Evolutionary conservation across 495 filamentous ascomycete genomes (phyloP), one percentile per base, ranked within the genome.

Genomic region (Hypoxylon cercidicola): DNA sequence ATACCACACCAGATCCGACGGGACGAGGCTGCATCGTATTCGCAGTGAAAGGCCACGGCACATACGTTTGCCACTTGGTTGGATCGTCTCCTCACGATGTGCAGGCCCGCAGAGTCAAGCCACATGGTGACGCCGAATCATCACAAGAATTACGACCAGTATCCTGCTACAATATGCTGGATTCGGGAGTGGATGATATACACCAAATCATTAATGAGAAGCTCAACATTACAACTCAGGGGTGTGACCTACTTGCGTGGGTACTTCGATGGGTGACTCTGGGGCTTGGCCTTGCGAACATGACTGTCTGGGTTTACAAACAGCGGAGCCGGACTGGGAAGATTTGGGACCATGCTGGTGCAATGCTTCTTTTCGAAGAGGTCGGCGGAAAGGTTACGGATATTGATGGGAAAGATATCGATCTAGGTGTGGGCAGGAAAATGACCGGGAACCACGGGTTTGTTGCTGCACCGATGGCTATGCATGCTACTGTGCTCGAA

Each of bases 291-390:
- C 79, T 84, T 6, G 85, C 82, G 12, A 88, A 89, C 72, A 76
- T 83, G 44, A 82, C 85, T 6, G 68, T 91, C 12, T 88, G 89
- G 78, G 77, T 90, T 10, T 87, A 89, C 51, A 78, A 79, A 58
- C 76, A 78, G 4, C 68, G 73, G 3, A 71, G 75, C 0, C 78
- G 86, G 56, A 76, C 76, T 21, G 87, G 82, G n/a, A 88, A 88
- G 72, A 78, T 89, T 13, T 91, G 89, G 89, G 89, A 91, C 63
- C 89, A 91, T 72, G 84, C 85, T 0, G 89, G 88, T 7, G 88
- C 87, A 0, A 87, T 89, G 82, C 71, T 91, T 21, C 76, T 90
- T 28, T 88, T 85, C 44, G 77, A 86, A 72, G 89, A 91, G 66
- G 74, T 87, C 1, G 89, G 89, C 0, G 86, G 85, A 25, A 76